Base-by-base conservation (phyloP, 2,329 filamentous ascomycete species). In the Samsoniella hepiali region DNA sequence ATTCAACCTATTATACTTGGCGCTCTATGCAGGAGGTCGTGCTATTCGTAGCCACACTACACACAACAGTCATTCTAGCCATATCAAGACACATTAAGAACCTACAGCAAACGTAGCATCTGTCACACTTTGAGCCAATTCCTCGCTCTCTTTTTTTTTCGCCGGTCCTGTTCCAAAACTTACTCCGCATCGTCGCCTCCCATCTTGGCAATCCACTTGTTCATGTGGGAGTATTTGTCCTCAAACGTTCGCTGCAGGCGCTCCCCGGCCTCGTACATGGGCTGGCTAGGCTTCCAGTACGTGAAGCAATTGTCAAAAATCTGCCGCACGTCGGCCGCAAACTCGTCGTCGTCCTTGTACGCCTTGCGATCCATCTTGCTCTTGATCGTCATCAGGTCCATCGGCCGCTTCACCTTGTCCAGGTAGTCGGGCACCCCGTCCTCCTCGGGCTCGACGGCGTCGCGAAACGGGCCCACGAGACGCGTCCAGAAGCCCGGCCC, bases 401-500 rank as follows among this genome's bases (percentile, higher is more conserved):
- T 88, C 0, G 86, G 86, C 56, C 76, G 79, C 73, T 82, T 84
- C 64, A 88, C 76, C 69, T 86, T 86, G 11, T 84, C 79, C 29
- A 86, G 75, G 72, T 88, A 88, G 69, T 88, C 84, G 2, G 84
- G 85, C 2, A 87, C 83, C 22, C 81, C 82, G 66, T 88, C 84
- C 44, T 79, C 76, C 3, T 74, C 69, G 0, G 85, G 85, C 63
- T 85, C 80, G 7, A 88, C 85, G 0, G 85, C 81, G 31, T 87
- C 81, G 51, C 81, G 81, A 72, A 88, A 88, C 0, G 84, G 84
- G 0, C 84, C 84, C 3, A 88, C 85, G 0, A 88, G 78, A n/a
- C 85, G 82, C 0, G 86, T 88, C 86, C 86, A 88, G 71, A 86
- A 88, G 7, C 86, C 84, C 65, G 86, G 85, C 0, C 85, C 85